Evolutionary conservation across 352 stramenopile species (phyloP).

Genomic region (Detonula confervacea): DNA sequence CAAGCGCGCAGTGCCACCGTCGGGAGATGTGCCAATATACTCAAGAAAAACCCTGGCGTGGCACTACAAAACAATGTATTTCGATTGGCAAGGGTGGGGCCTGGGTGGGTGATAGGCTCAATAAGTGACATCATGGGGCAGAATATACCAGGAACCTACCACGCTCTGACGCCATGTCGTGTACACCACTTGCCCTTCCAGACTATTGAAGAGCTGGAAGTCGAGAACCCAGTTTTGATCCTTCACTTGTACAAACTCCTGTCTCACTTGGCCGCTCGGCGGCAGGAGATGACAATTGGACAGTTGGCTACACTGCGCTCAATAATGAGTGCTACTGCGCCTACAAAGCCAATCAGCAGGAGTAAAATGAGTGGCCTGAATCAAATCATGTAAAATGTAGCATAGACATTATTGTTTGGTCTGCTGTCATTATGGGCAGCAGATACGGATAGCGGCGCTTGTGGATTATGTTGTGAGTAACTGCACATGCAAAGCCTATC

Average conservation of each 20-base stretch:
- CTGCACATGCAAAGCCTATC: too few species aligned
- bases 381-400: background rate
- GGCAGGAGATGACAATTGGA: slow-evolving; percentile 73
- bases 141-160: slow-evolving; percentile 47
- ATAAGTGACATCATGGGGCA: slow-evolving; percentile 50
- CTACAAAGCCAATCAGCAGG: slow-evolving; percentile 4
- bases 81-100: slow-evolving; percentile 65
- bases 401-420: too few species aligned
- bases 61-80: slow-evolving; percentile 55
- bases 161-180: slow-evolving; percentile 50
- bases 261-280: slow-evolving; percentile 65
- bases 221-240: slow-evolving; percentile 59
- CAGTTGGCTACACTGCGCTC: slow-evolving; percentile 6
- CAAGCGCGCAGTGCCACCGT: slow-evolving; percentile 47
- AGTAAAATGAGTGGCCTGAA: background rate
- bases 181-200: slow-evolving; percentile 73
- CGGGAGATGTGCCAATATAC: slow-evolving; percentile 29
- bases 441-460: too few species aligned
- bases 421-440: too few species aligned
- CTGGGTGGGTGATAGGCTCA: slow-evolving; percentile 59
- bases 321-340: slow-evolving; percentile 15
- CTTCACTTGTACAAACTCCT: slow-evolving; percentile 78
- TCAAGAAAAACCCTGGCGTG: slow-evolving; percentile 39
- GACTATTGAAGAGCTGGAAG: slow-evolving; percentile 63
- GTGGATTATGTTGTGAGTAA: too few species aligned